Evolutionary conservation across 371 early-diverging fungal genomes (phyloP).

Genomic region (Haplosporangium sp.): DNA sequence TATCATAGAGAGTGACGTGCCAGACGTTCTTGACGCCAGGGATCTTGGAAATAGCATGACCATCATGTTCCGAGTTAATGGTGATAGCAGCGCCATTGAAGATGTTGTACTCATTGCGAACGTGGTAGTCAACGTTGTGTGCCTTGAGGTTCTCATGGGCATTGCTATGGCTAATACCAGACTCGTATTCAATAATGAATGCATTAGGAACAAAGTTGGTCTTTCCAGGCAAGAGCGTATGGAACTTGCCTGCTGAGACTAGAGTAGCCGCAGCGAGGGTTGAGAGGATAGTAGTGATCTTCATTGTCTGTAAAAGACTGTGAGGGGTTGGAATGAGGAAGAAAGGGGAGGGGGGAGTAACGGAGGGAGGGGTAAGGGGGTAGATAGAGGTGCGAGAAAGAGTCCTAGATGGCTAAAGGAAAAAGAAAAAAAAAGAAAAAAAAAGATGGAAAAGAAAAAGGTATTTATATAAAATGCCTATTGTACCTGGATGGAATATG

Average conservation of each 20-base stretch:
- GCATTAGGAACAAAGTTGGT: slow-evolving; percentile 18
- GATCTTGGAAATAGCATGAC: slow-evolving; percentile 17
- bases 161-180: slow-evolving; percentile 11
- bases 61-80: slow-evolving; percentile 40
- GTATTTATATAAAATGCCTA: not conserved
- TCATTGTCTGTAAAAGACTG: slow-evolving; percentile 34
- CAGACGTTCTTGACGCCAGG: slow-evolving; percentile 57
- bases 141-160: slow-evolving; percentile 37
- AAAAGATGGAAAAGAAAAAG: not conserved
- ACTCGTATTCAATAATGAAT: slow-evolving; percentile 45
- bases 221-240: not conserved
- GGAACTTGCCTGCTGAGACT: slow-evolving; percentile 47
- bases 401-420: not conserved
- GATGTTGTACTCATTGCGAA: slow-evolving; percentile 46
- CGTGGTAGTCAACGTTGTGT: slow-evolving; percentile 33
- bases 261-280: slow-evolving; percentile 43
- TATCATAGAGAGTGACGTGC: slow-evolving; percentile 35
- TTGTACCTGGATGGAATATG: no score
- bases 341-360: not conserved
- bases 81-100: slow-evolving; percentile 53
- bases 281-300: slow-evolving; percentile 42
- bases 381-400: not conserved
- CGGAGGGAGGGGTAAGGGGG: not conserved
- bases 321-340: slow-evolving; percentile 9
- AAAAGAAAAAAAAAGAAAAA: not conserved